Evolutionary conservation across 768 basidiomycete genomes (phyloP).

Genomic region (Lentinula edodes): DNA sequence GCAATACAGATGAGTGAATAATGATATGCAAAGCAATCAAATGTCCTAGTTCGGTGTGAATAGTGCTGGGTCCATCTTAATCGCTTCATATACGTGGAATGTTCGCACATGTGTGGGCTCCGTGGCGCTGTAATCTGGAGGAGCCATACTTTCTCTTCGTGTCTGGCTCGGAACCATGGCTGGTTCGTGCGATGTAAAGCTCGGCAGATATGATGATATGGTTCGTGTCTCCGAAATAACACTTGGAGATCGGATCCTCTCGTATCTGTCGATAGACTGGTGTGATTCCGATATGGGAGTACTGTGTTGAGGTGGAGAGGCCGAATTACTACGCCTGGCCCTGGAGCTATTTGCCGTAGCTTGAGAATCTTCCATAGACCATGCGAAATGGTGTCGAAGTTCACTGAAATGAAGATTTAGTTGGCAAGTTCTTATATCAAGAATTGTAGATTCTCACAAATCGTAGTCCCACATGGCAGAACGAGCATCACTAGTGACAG

Average conservation of each 20-base stretch:
- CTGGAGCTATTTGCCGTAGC: not conserved
- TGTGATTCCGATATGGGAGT: not conserved
- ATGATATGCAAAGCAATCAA: not conserved
- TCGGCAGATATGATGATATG: not conserved
- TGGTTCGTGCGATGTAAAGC: not conserved
- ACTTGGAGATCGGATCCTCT: not conserved
- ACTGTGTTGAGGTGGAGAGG: not conserved
- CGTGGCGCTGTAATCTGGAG: slow-evolving; percentile 17
- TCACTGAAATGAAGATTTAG: not conserved
- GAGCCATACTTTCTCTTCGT: slow-evolving; percentile 8
- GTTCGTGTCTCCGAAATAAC: not conserved
- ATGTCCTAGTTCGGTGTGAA: not conserved
- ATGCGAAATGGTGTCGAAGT: slow-evolving; percentile 8
- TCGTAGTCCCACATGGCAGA: slow-evolving; percentile 17
- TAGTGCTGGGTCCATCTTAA: slow-evolving; percentile 14
- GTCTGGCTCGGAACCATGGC: not conserved
- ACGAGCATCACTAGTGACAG: slow-evolving; percentile 12
- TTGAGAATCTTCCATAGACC: not conserved
- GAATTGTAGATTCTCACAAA: slow-evolving; percentile 5
- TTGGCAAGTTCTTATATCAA: not conserved
- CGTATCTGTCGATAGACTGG: not conserved
- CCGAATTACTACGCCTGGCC: not conserved
- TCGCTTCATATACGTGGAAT: slow-evolving; percentile 20
- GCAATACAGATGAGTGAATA: not conserved
- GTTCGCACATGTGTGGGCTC: slow-evolving; percentile 21